phyloP scores from a whole-genome alignment of 768 basidiomycete genomes.

The Tubosaeta sp. region DNA sequence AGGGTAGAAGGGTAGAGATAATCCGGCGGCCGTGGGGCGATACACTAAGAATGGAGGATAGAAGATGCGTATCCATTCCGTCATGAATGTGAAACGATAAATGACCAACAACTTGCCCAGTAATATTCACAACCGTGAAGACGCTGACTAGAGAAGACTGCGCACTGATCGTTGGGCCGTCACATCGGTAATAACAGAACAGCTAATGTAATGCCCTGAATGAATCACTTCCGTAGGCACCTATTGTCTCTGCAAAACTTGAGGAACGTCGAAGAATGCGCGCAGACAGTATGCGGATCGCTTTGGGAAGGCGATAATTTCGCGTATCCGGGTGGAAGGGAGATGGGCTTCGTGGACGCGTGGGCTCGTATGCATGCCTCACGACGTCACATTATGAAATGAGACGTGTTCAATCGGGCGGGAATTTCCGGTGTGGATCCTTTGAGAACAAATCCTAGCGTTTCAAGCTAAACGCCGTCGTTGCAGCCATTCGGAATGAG shows the following conservation, averaged over 20 bases:
- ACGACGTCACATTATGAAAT: conserved; percentile 12
- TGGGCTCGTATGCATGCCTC: conserved; percentile 3
- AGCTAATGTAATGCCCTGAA: background rate
- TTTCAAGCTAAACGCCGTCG: conserved; percentile 20
- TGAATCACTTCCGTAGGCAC: conserved; percentile 3
- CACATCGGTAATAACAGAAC: conserved; percentile 16
- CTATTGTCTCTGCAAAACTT: conserved; percentile 6
- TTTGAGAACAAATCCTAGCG: background rate
- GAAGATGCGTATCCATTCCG: background rate
- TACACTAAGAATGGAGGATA: background rate
- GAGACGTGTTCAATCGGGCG: conserved; percentile 14
- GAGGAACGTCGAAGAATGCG: conserved; percentile 5
- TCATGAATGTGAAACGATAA: background rate
- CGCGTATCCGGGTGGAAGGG: conserved; percentile 1
- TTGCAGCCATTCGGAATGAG: background rate
- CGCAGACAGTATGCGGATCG: conserved; percentile 15
- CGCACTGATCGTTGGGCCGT: background rate
- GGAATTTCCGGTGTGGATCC: conserved; percentile 10
- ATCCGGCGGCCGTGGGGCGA: background rate
- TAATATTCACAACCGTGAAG: background rate
- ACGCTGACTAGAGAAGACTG: conserved; percentile 4
- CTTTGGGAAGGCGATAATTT: conserved; percentile 16
- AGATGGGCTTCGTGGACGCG: conserved; percentile 8
- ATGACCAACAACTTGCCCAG: conserved; percentile 6
- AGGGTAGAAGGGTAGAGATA: background rate